Evolutionary conservation across 805 yeast species (phyloP), one percentile per base, ranked within the genome.

Genomic region (Candida krabiensis): DNA sequence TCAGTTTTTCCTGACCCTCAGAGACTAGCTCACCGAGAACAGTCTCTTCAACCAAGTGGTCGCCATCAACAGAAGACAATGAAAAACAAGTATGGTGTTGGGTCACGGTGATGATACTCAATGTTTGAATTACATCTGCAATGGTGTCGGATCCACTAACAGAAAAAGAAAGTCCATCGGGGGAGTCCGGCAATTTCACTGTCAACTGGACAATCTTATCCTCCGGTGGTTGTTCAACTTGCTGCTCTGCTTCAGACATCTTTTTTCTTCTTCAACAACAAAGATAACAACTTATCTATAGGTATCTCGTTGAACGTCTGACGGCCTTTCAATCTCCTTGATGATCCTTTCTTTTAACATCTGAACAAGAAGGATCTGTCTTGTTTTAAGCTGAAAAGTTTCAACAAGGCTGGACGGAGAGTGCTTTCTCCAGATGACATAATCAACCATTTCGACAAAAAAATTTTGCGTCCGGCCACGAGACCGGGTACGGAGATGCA

Each of bases 1-100:
- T 46, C n/a, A 77, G 50, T 16, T 54, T 53, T 13, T 53, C 53
- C 8, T 56, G 41, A 4, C 55, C 57, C 6, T 52, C 55, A n/a
- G 48, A 47, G 13, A 66, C 53, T n/a, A 60, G 40, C 17, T 69
- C 65, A 14, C 40, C 41, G 28, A 56, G 48, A 3, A 49, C 21
- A 11, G 52, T 28, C 9, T 41, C 41, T 11, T 58, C 60, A 19
- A 50, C 55, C 28, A 70, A 50, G 28, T 63, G 58, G 33, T 53
- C 49, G 16, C 67, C 73, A 6, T 64, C 57, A 29, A 54, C 56
- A 28, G 52, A 56, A 15, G 35, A 18, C 15, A 86, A 64, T 3
- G 70, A 61, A 55, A 77, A 87, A 48, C 79, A 73, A 21, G 95
- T 82, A 50, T 74, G 70, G 33, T 78, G 81, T 49, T 71, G 71